A percentile compares a stretch with the other conserved stretches of the same genome.
These are phyloP conservation scores for Dendrobium catenatum DNA, from an alignment of 106 monocot species.

Conservation along the genomic window DNA sequence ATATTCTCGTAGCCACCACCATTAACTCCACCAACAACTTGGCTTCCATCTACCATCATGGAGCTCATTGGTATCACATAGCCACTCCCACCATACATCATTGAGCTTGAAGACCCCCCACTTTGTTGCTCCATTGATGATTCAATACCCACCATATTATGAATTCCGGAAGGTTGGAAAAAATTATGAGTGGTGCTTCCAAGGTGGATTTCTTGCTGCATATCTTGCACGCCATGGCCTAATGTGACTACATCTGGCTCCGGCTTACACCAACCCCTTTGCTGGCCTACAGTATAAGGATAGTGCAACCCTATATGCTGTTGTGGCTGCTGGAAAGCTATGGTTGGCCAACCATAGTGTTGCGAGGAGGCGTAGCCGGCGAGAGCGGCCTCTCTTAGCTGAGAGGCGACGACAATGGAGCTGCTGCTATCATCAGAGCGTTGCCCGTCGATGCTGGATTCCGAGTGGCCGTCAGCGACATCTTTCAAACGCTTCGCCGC, in stretches of 20 bases:
- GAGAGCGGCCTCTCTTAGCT: slow-evolving; percentile 8
- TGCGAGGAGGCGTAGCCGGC: slow-evolving; percentile 18
- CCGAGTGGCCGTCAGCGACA: slow-evolving; percentile 30
- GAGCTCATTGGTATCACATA: slow-evolving; percentile 40
- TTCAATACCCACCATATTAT: slow-evolving; percentile 10
- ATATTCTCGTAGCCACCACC: slow-evolving; percentile 11
- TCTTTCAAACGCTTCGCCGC: slow-evolving; percentile 75
- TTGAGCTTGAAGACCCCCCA: neutral
- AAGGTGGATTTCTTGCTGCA: slow-evolving; percentile 16
- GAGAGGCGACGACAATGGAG: slow-evolving; percentile 19
- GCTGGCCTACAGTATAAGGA: slow-evolving; percentile 23
- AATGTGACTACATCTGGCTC: slow-evolving; percentile 31
- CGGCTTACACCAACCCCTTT: slow-evolving; percentile 44
- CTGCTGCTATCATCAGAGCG: slow-evolving; percentile 6
- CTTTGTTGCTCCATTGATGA: neutral
- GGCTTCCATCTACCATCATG: slow-evolving; percentile 29
- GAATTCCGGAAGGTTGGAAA: slow-evolving; percentile 20
- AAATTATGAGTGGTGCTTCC: slow-evolving; percentile 30
- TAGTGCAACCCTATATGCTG: slow-evolving; percentile 21
- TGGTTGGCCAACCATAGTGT: slow-evolving; percentile 45
- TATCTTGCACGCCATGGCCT: slow-evolving; percentile 30
- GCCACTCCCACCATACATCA: slow-evolving; percentile 4
- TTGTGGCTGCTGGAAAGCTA: slow-evolving; percentile 47
- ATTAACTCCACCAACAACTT: slow-evolving; percentile 10
- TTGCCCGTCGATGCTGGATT: slow-evolving; percentile 7